These are phyloP conservation scores for Iris pallida DNA, from an alignment of 116 monocot genomes.

Conservation along the genomic window DNA sequence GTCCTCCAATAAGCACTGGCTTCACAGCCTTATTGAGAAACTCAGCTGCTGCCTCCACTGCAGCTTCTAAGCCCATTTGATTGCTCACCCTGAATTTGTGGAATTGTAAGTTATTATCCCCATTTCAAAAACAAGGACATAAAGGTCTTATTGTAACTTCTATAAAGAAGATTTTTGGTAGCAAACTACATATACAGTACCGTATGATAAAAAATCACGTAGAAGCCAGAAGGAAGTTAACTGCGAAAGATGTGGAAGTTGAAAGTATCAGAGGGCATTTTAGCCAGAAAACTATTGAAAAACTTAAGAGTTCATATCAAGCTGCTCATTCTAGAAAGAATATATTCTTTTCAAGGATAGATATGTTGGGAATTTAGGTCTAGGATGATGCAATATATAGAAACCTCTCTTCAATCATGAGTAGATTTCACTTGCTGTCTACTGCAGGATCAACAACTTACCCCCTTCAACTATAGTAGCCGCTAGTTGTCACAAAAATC, in stretches of 20 bases:
- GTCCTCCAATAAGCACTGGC: conserved; percentile 32
- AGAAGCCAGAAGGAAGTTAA: neutral
- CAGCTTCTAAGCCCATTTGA: conserved; percentile 35
- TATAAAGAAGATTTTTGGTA: neutral
- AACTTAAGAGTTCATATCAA: too few species aligned
- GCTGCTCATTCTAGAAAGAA: too few species aligned
- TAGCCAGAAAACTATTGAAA: too few species aligned
- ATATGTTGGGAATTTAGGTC: too few species aligned
- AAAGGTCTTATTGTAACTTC: neutral
- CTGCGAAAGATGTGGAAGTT: neutral
- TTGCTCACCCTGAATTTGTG: conserved; percentile 26
- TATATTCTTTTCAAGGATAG: too few species aligned
- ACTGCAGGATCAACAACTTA: too few species aligned
- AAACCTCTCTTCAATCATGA: too few species aligned
- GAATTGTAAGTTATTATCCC: neutral
- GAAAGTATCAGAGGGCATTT: neutral
- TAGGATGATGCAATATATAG: too few species aligned
- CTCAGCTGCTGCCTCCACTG: conserved; percentile 26
- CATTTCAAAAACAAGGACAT: neutral
- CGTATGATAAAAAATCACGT: neutral
- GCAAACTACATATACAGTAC: too few species aligned
- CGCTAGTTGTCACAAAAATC: too few species aligned
- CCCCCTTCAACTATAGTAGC: too few species aligned
- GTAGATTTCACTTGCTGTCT: too few species aligned
- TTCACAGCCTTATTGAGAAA: conserved; percentile 42